Conservation (phyloP, 495 filamentous ascomycete species). For the Lentithecium fluviatile region DNA sequence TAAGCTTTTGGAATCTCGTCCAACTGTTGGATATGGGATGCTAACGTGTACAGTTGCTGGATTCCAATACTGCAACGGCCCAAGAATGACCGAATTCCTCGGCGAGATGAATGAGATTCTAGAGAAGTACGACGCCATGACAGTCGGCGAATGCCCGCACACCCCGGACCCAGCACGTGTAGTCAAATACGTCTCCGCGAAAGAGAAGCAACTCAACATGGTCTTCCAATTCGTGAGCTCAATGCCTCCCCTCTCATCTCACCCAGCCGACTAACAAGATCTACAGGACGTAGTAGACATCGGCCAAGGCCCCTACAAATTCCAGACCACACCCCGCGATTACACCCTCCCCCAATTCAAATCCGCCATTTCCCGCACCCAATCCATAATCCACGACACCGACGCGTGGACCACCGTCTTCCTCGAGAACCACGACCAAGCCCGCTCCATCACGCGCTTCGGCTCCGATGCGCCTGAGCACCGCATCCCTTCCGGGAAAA, state of each 20-base stretch:
- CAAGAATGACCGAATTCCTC: slow-evolving; percentile 39
- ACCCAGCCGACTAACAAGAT: neutral
- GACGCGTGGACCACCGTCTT: slow-evolving; percentile 37
- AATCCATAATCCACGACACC: slow-evolving; percentile 22
- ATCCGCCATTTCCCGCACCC: slow-evolving; percentile 9
- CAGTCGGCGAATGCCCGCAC: slow-evolving; percentile 38
- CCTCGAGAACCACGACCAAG: slow-evolving; percentile 38
- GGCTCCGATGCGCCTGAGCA: slow-evolving; percentile 54
- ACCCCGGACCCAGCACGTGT: slow-evolving; percentile 28
- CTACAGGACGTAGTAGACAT: slow-evolving; percentile 18
- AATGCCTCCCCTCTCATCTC: slow-evolving; percentile 5
- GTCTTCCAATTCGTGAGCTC: slow-evolving; percentile 40
- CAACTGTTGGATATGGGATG: too few relatives aligned
- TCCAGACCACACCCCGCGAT: slow-evolving; percentile 20
- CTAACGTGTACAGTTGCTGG: neutral
- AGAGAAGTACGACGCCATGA: slow-evolving; percentile 30
- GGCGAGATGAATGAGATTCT: slow-evolving; percentile 36
- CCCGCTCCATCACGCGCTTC: slow-evolving; percentile 36
- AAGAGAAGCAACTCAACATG: slow-evolving; percentile 36
- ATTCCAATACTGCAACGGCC: slow-evolving; percentile 37
- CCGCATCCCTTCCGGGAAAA: slow-evolving; percentile 57
- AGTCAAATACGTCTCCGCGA: slow-evolving; percentile 25
- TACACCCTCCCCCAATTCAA: slow-evolving; percentile 16
- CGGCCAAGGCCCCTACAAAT: slow-evolving; percentile 27
- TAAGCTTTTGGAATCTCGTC: too few relatives aligned